These are phyloP conservation scores for Aspergillus egyptiacus DNA, from an alignment of 495 filamentous ascomycete species.

Conservation along the genomic window DNA sequence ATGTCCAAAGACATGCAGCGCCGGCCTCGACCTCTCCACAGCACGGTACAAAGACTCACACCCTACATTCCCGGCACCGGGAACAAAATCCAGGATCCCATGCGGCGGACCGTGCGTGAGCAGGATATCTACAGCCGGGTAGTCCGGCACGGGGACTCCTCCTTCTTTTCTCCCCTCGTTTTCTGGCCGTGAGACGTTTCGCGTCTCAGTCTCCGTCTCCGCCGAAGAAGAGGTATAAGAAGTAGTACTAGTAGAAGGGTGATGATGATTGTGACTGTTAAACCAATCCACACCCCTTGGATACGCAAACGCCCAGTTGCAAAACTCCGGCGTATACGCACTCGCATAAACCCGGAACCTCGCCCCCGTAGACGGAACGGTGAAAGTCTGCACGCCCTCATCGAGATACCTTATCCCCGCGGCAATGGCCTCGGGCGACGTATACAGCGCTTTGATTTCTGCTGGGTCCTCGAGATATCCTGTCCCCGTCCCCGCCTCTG, in stretches of 20 bases:
- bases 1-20: slow-evolving; percentile 56
- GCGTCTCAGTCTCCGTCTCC: not conserved
- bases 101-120: slow-evolving; percentile 71
- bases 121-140: slow-evolving; percentile 52
- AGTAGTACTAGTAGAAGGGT: slow-evolving; percentile 10
- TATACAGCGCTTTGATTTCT: slow-evolving; percentile 42
- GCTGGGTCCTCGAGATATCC: slow-evolving; percentile 18
- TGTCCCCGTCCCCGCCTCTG: slow-evolving; percentile 4
- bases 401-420: slow-evolving; percentile 59
- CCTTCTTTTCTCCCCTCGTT: not conserved
- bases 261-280: too few relatives aligned
- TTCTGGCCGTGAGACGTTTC: too few relatives aligned
- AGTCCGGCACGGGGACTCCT: slow-evolving; percentile 41
- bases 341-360: slow-evolving; percentile 61
- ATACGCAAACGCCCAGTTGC: slow-evolving; percentile 60
- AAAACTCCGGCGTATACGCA: slow-evolving; percentile 59
- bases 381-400: slow-evolving; percentile 55
- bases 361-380: slow-evolving; percentile 44
- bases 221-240: slow-evolving; percentile 7
- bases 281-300: slow-evolving; percentile 47
- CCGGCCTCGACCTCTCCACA: slow-evolving; percentile 37
- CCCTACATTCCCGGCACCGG: slow-evolving; percentile 32
- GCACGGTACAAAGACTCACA: slow-evolving; percentile 45
- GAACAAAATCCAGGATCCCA: slow-evolving; percentile 49
- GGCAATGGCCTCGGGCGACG: slow-evolving; percentile 36